A percentile compares a stretch with the other conserved stretches of the same genome.
Evolutionary conservation across 148 eudicot genomes (phyloP).

Genomic region (Limonium bicolor): DNA sequence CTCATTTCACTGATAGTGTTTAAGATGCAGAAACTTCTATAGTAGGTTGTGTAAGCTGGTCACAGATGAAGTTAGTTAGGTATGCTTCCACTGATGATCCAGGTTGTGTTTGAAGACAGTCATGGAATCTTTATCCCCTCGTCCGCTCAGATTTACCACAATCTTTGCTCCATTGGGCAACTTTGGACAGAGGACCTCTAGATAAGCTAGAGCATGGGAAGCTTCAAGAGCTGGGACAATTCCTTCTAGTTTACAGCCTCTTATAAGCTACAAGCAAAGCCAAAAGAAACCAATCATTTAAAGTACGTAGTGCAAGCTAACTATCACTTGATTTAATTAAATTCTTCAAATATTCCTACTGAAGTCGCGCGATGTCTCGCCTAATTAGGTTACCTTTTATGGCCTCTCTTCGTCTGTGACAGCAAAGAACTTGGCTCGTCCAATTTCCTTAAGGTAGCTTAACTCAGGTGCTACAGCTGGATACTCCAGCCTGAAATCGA

Average conservation of each 20-base stretch:
- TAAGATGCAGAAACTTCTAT: too few relatives aligned
- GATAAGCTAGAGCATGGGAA: conserved; percentile 57
- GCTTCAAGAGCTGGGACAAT: conserved; percentile 70
- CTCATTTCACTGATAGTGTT: too few relatives aligned
- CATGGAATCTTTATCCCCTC: conserved; percentile 59
- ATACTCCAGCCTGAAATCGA: conserved; percentile 42
- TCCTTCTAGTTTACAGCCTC: conserved; percentile 55
- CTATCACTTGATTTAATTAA: too few relatives aligned
- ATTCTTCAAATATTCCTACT: background rate
- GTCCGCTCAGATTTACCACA: conserved; percentile 49
- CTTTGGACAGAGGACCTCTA: conserved; percentile 51
- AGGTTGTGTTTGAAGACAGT: conserved; percentile 13
- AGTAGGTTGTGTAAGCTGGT: too few relatives aligned
- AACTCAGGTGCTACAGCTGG: conserved; percentile 83
- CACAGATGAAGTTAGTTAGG: too few relatives aligned
- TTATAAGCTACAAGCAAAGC: conserved; percentile 33
- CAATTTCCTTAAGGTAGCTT: conserved; percentile 54
- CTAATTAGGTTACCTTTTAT: conserved; percentile 29
- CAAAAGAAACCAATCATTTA: background rate
- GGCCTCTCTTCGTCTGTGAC: conserved; percentile 70
- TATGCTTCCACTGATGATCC: background rate
- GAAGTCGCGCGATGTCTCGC: background rate
- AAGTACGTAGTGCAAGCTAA: background rate
- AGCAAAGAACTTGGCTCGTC: conserved; percentile 43
- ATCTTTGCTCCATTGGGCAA: conserved; percentile 42